phyloP scores from a whole-genome alignment of 2,329 filamentous ascomycete species.

The Calonectria honghensis region DNA sequence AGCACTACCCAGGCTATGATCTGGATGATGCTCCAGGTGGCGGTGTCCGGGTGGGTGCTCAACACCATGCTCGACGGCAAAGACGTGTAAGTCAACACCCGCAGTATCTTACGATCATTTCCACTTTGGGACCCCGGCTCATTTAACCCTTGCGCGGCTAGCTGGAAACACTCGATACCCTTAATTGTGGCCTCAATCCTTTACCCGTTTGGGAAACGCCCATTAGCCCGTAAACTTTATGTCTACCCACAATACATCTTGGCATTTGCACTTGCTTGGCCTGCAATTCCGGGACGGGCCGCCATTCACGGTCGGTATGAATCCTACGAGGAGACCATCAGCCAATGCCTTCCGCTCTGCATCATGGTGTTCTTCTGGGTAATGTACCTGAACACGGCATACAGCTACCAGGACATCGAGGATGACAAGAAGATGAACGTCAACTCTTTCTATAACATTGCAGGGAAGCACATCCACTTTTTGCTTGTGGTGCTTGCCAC shows the following conservation, averaged over 20 bases:
- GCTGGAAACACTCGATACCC: conserved; percentile 48
- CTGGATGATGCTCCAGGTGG: conserved; percentile 22
- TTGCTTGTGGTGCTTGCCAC: conserved; percentile 23
- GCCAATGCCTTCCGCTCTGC: conserved; percentile 48
- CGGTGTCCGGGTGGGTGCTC: not conserved
- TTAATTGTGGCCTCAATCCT: conserved; percentile 46
- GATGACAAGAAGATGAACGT: conserved; percentile 52
- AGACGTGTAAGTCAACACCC: not conserved
- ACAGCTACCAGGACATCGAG: conserved; percentile 52
- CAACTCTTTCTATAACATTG: conserved; percentile 43
- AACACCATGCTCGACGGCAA: conserved; percentile 9
- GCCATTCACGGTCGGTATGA: conserved; percentile 46
- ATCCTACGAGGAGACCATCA: conserved; percentile 43
- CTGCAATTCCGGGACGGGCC: conserved; percentile 49
- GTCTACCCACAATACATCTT: conserved; percentile 53
- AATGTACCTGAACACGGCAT: conserved; percentile 52
- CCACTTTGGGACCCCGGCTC: conserved; percentile 2
- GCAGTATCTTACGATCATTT: conserved; percentile 9
- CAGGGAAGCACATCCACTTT: conserved; percentile 13
- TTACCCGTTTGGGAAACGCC: conserved; percentile 52
- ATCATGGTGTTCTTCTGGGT: conserved; percentile 55
- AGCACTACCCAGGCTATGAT: conserved; percentile 48
- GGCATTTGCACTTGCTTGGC: conserved; percentile 51
- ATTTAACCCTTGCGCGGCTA: conserved; percentile 37
- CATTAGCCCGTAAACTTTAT: conserved; percentile 42